These are phyloP conservation scores for Sporothrix euskadiensis DNA, from an alignment of 2,329 filamentous ascomycete species.

Conservation along the genomic window DNA sequence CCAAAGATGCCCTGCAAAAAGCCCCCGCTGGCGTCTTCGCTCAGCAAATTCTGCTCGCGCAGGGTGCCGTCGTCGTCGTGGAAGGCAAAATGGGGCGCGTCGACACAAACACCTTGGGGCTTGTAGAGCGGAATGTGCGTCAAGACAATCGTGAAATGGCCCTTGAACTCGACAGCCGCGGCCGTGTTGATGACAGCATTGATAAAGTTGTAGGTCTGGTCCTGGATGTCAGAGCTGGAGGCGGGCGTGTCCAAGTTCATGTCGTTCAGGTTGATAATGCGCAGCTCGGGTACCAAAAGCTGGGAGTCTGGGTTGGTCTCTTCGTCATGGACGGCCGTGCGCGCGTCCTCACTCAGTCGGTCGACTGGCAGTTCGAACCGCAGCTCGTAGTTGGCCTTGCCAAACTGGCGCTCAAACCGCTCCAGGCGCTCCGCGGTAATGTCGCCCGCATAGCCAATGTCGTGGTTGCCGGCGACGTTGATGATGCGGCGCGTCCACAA, in stretches of 20 bases:
- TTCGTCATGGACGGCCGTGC: conserved; percentile 47
- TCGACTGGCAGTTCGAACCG: conserved; percentile 63
- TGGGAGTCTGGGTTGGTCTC: conserved; percentile 49
- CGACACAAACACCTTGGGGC: conserved; percentile 75
- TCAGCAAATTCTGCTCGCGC: conserved; percentile 89
- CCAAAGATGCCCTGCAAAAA: conserved; percentile 86
- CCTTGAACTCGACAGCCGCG: conserved; percentile 59
- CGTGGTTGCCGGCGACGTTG: conserved; percentile 92
- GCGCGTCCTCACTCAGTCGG: conserved; percentile 40
- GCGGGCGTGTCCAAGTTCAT: conserved; percentile 92
- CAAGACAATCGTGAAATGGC: conserved; percentile 77
- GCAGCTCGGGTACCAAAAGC: conserved; percentile 65
- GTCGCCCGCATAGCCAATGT: conserved; percentile 94
- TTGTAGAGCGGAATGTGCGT: conserved; percentile 95
- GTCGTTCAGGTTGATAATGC: conserved; percentile 83
- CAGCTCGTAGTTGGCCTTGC: conserved; percentile 87
- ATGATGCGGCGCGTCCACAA: conserved; percentile 77
- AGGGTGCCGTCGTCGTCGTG: conserved; percentile 68
- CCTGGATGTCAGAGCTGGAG: conserved; percentile 64
- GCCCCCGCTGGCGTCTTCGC: conserved; percentile 66
- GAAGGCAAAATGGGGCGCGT: conserved; percentile 80
- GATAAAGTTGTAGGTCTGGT: conserved; percentile 75
- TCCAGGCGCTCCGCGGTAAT: conserved; percentile 72
- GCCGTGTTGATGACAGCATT: conserved; percentile 66
- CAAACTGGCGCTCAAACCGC: conserved; percentile 83